A percentile compares a stretch with the other conserved stretches of the same genome.
phyloP scores from a whole-genome alignment of 1,139 yeast species.

The Candida glucosophila region DNA sequence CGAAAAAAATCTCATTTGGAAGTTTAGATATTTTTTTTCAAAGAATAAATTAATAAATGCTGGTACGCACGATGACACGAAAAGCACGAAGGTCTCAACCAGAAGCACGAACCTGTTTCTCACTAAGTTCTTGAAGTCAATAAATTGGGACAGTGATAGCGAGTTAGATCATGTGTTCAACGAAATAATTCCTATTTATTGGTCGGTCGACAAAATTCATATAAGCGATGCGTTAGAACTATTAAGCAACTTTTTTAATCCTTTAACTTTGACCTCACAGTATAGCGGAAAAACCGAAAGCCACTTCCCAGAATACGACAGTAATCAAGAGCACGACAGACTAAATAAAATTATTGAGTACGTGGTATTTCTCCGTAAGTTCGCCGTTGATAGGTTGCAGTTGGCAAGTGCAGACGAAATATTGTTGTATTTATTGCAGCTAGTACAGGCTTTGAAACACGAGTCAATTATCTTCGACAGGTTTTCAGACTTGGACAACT shows the following conservation, averaged over 20 bases:
- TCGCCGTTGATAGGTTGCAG: slow-evolving; percentile 79
- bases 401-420: slow-evolving; percentile 76
- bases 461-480: slow-evolving; percentile 32
- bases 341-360: slow-evolving; percentile 24
- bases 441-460: slow-evolving; percentile 87
- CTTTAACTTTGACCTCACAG: slow-evolving; percentile 22
- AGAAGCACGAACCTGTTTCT: slow-evolving; percentile 41
- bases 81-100: slow-evolving; percentile 5
- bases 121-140: slow-evolving; percentile 79
- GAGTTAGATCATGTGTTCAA: slow-evolving; percentile 76
- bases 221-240: slow-evolving; percentile 90
- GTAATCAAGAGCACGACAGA: slow-evolving; percentile 21
- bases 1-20: slow-evolving; percentile 88
- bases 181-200: slow-evolving; percentile 35
- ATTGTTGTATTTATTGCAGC: slow-evolving; percentile 72
- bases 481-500: slow-evolving; percentile 17
- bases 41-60: slow-evolving; percentile 37
- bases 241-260: slow-evolving; percentile 61
- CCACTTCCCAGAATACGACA: slow-evolving; percentile 5
- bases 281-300: slow-evolving; percentile 3
- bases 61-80: slow-evolving; percentile 8
- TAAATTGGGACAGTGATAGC: slow-evolving; percentile 78
- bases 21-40: slow-evolving; percentile 77
- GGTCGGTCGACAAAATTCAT: slow-evolving; percentile 63
- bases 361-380: slow-evolving; percentile 50